These are phyloP conservation scores for Talaromyces amestolkiae DNA, from an alignment of 2,329 filamentous ascomycete species.

Conservation along the genomic window DNA sequence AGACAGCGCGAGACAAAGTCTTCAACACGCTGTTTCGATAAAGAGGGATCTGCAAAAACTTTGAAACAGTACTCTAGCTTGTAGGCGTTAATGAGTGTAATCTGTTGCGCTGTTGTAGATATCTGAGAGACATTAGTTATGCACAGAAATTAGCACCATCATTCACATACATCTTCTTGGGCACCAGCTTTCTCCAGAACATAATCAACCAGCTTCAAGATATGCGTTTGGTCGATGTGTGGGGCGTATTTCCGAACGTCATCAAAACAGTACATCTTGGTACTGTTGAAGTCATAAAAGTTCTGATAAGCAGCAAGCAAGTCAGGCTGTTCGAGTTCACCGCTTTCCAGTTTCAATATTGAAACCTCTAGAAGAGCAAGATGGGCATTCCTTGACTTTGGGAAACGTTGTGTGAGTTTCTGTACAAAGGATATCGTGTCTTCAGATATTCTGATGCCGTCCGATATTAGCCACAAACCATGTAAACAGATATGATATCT, in stretches of 20 bases:
- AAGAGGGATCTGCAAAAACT: slow-evolving; percentile 32
- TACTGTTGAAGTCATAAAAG: slow-evolving; percentile 42
- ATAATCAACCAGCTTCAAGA: slow-evolving; percentile 31
- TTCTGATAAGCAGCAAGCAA: slow-evolving; percentile 38
- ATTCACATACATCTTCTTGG: slow-evolving; percentile 27
- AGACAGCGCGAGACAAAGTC: slow-evolving; percentile 42
- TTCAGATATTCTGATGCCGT: slow-evolving; percentile 28
- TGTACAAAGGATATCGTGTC: slow-evolving; percentile 36
- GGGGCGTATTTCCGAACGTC: slow-evolving; percentile 41
- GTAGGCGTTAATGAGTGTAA: slow-evolving; percentile 42
- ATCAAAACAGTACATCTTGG: slow-evolving; percentile 47
- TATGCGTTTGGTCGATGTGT: slow-evolving; percentile 28
- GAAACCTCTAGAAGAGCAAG: slow-evolving; percentile 38
- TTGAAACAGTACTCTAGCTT: slow-evolving; percentile 45
- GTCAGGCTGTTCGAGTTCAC: slow-evolving; percentile 29
- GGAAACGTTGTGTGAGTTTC: slow-evolving; percentile 32
- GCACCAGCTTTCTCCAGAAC: slow-evolving; percentile 22
- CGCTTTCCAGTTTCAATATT: slow-evolving; percentile 27
- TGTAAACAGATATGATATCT: too few relatives aligned
- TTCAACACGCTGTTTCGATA: slow-evolving; percentile 31
- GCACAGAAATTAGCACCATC: background rate
- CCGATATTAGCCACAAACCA: background rate
- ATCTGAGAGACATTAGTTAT: slow-evolving; percentile 18
- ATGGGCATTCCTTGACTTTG: slow-evolving; percentile 44
- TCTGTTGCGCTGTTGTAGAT: slow-evolving; percentile 26